Evolutionary conservation across 441 rosid genomes (phyloP).

Genomic region (Euphorbia celastroides): DNA sequence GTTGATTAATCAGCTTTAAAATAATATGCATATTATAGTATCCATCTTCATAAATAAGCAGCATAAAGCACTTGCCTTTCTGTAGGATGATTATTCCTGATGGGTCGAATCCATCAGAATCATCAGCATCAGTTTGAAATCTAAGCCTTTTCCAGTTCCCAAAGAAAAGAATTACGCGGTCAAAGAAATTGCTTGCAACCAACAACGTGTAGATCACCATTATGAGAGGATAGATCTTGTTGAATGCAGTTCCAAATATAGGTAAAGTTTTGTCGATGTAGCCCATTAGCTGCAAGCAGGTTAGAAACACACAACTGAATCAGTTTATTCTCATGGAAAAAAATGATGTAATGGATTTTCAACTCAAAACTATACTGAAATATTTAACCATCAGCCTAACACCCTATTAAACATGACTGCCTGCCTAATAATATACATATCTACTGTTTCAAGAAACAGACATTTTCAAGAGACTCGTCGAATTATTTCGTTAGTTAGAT

Average conservation of each 20-base stretch:
- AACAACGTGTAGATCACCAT: slow-evolving; percentile 91
- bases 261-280: slow-evolving; percentile 81
- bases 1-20: not conserved
- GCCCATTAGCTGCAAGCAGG: slow-evolving; percentile 81
- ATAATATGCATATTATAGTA: not conserved
- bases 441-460: not conserved
- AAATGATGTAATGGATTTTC: not conserved
- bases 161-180: slow-evolving; percentile 76
- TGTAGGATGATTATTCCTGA: slow-evolving; percentile 85
- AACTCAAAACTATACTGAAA: not conserved
- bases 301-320: slow-evolving; percentile 5
- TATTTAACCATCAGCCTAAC: not conserved
- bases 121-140: slow-evolving; percentile 80
- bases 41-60: not conserved
- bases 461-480: not conserved
- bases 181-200: slow-evolving; percentile 94
- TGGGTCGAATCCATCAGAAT: slow-evolving; percentile 88
- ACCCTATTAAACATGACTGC: not conserved
- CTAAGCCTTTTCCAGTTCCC: slow-evolving; percentile 92
- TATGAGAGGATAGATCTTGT: slow-evolving; percentile 91
- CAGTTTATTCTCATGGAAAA: slow-evolving; percentile 13
- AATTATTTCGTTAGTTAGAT: not conserved
- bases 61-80: slow-evolving; percentile 47
- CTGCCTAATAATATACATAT: not conserved
- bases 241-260: slow-evolving; percentile 73